Evolutionary conservation across 2,329 filamentous ascomycete species (phyloP).

Genomic region (Cucurbitaria berberidis): DNA sequence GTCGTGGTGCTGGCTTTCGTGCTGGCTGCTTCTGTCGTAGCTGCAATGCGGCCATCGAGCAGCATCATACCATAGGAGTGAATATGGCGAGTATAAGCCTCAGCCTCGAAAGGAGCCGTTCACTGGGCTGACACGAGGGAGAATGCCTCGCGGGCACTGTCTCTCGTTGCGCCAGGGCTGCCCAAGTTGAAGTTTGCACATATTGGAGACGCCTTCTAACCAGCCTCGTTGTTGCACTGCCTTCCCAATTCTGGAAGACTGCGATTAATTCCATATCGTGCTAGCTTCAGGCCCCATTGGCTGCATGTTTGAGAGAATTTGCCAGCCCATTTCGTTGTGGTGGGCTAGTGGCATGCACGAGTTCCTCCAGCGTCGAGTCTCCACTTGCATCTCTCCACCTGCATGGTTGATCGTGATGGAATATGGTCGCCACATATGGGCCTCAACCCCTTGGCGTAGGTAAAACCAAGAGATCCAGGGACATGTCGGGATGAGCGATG

Average conservation of each 20-base stretch:
- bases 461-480: background rate
- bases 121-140: background rate
- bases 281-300: background rate
- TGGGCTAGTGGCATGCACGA: background rate
- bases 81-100: background rate
- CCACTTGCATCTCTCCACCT: background rate
- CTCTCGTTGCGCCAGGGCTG: background rate
- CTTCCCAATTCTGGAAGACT: constrained; percentile 2
- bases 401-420: constrained; percentile 3
- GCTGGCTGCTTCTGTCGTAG: background rate
- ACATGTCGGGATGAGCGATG: constrained; percentile 3
- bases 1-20: background rate
- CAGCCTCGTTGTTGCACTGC: background rate
- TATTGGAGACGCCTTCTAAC: background rate
- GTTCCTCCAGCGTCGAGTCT: background rate
- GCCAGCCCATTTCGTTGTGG: background rate
- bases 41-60: background rate
- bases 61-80: background rate
- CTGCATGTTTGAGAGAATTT: constrained; percentile 4
- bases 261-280: background rate
- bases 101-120: background rate
- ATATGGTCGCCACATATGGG: constrained; percentile 1
- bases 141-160: background rate
- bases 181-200: background rate
- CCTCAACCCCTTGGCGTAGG: background rate